A percentile compares a stretch with the other conserved stretches of the same genome.
phyloP scores from a whole-genome alignment of 208 protist species.

The Leishmania arabica region DNA sequence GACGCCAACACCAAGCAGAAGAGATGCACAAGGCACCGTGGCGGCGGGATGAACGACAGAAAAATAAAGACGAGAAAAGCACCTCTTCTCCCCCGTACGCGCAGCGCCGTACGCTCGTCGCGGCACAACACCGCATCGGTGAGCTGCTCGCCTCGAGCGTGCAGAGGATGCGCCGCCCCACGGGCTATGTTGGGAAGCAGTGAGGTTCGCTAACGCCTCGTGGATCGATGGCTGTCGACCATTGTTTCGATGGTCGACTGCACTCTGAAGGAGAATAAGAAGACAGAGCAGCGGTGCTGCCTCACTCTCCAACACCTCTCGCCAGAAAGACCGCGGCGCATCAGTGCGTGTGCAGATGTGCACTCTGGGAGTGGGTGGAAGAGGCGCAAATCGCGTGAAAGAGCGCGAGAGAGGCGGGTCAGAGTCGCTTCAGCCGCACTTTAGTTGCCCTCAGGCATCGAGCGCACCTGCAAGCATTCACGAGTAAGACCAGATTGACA shows the following conservation, averaged over 20 bases:
- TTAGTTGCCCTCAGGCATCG: neutral
- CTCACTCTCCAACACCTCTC: neutral
- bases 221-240: neutral
- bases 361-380: neutral
- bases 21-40: neutral
- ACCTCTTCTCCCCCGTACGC: neutral
- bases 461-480: neutral
- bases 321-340: too few species aligned
- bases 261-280: neutral
- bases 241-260: neutral
- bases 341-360: neutral
- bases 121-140: neutral
- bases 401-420: neutral
- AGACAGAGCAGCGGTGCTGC: neutral
- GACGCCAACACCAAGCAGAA: neutral
- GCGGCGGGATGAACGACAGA: neutral
- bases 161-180: neutral
- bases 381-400: neutral
- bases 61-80: neutral
- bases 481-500: neutral
- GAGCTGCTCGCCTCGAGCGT: neutral
- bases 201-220: neutral
- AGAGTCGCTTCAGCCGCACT: neutral
- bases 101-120: neutral
- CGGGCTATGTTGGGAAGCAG: neutral